phyloP scores from a whole-genome alignment of 768 basidiomycete genomes.

The Amanita pseudoporphyria region DNA sequence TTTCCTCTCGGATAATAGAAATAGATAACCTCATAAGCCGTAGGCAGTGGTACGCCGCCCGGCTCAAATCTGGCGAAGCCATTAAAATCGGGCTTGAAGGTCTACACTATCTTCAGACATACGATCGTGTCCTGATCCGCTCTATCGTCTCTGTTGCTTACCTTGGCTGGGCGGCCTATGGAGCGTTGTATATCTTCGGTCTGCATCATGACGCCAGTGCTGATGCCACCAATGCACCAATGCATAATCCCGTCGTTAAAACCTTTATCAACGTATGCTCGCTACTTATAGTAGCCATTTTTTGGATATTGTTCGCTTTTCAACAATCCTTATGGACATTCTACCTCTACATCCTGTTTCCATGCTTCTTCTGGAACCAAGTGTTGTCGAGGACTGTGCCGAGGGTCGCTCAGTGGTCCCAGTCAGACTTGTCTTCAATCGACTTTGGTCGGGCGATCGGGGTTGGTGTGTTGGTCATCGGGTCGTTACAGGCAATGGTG shows the following conservation, averaged over 20 bases:
- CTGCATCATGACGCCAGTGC: slow-evolving; percentile 18
- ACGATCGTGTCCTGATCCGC: slow-evolving; percentile 67
- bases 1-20: slow-evolving; percentile 19
- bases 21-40: slow-evolving; percentile 38
- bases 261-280: slow-evolving; percentile 13
- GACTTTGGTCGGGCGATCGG: slow-evolving; percentile 3
- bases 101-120: slow-evolving; percentile 75
- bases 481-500: slow-evolving; percentile 59
- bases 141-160: slow-evolving; percentile 65
- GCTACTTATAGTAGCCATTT: slow-evolving; percentile 20
- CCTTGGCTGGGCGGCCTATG: slow-evolving; percentile 67
- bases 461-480: slow-evolving; percentile 22
- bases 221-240: neutral
- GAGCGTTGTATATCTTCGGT: slow-evolving; percentile 47
- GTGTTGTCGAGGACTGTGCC: slow-evolving; percentile 26
- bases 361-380: slow-evolving; percentile 68
- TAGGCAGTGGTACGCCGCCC: slow-evolving; percentile 38
- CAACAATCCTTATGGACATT: slow-evolving; percentile 64
- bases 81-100: slow-evolving; percentile 48
- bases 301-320: slow-evolving; percentile 44
- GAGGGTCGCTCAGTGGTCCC: slow-evolving; percentile 8
- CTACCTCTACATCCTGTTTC: slow-evolving; percentile 68
- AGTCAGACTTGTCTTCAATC: slow-evolving; percentile 1
- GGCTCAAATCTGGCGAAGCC: slow-evolving; percentile 37
- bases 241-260: neutral